A percentile compares a stretch with the other conserved stretches of the same genome.
Conservation (phyloP, 1,284 basidiomycete species). For the Pyrrhoderma noxium region DNA sequence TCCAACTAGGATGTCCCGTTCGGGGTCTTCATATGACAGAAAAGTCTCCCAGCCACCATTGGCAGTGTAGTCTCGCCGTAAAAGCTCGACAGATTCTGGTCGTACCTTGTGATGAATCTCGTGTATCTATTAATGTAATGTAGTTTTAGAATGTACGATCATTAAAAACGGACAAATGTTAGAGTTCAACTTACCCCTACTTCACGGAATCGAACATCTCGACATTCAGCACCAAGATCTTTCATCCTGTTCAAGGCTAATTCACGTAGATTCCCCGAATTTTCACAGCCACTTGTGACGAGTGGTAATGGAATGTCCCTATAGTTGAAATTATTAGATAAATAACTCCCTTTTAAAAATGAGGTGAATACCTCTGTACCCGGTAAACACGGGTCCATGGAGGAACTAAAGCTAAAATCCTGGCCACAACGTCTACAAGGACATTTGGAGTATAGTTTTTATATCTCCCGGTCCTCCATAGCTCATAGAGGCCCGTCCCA, state of each 20-base stretch:
- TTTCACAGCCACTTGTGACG: slow-evolving; percentile 95
- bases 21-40: slow-evolving; percentile 97
- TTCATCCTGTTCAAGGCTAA: slow-evolving; percentile 96
- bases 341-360: slow-evolving; percentile 6
- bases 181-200: slow-evolving; percentile 69
- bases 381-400: slow-evolving; percentile 99
- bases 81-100: slow-evolving; percentile 94
- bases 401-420: slow-evolving; percentile 94
- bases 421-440: slow-evolving; percentile 92
- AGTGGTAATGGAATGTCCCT: slow-evolving; percentile 96
- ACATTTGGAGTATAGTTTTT: slow-evolving; percentile 99
- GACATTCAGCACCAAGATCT: slow-evolving; percentile 96
- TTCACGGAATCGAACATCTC: slow-evolving; percentile 96
- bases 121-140: slow-evolving; percentile 61
- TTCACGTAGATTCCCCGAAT: slow-evolving; percentile 94
- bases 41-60: slow-evolving; percentile 99
- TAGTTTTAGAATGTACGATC: not conserved
- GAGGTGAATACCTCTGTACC: slow-evolving; percentile 69
- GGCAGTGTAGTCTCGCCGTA: slow-evolving; percentile 92
- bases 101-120: slow-evolving; percentile 98
- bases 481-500: slow-evolving; percentile 94
- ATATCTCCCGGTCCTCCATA: slow-evolving; percentile 95
- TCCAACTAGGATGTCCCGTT: slow-evolving; percentile 93
- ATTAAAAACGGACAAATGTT: not conserved
- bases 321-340: slow-evolving; percentile 16